Conservation (phyloP, 306 rosid genomes). For the Malus fusca region DNA sequence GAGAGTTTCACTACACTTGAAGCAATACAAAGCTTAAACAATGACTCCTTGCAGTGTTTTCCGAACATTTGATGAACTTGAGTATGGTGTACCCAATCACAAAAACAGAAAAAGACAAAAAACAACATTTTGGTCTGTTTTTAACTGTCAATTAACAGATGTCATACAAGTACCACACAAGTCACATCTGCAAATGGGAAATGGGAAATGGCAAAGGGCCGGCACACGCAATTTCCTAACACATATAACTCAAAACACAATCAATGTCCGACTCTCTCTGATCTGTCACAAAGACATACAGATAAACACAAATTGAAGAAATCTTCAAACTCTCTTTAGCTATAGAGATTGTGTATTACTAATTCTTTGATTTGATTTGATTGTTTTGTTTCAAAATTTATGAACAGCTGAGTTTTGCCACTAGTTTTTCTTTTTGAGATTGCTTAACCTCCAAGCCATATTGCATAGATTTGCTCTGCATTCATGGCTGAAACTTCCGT, state of each 20-base stretch:
- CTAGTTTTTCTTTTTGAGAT: not conserved
- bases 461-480: not conserved
- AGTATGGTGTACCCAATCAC: too few relatives aligned
- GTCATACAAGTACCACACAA: not conserved
- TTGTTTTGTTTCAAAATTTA: not conserved
- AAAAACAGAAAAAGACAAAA: not conserved
- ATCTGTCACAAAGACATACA: not conserved
- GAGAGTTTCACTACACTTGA: too few relatives aligned
- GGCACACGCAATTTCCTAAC: not conserved
- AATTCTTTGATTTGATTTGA: not conserved
- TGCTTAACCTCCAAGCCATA: not conserved
- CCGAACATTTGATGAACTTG: too few relatives aligned
- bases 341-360: not conserved
- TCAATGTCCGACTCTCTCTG: not conserved
- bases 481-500: too few relatives aligned
- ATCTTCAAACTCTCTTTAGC: not conserved
- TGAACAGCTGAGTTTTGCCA: not conserved
- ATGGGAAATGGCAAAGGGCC: slow-evolving; percentile 6
- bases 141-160: slow-evolving; percentile 9
- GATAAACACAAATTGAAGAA: not conserved
- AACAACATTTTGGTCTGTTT: not conserved
- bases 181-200: slow-evolving; percentile 13
- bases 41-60: too few relatives aligned
- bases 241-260: not conserved
- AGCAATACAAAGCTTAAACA: too few relatives aligned